These are phyloP conservation scores for Trichoderma koningii DNA, from an alignment of 2,329 filamentous ascomycete species.

Conservation along the genomic window DNA sequence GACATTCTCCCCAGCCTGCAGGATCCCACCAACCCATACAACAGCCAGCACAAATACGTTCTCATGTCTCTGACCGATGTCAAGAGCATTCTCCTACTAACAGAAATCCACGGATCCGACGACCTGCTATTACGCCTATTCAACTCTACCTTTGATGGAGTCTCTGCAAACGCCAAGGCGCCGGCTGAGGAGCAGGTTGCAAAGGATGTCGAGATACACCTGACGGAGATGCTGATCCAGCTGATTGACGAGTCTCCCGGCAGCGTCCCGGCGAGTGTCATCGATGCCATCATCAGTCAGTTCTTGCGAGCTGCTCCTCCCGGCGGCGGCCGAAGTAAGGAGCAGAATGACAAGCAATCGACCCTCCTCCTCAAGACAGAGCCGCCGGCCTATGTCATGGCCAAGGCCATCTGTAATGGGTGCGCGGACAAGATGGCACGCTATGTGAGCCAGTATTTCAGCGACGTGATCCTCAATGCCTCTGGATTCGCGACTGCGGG, in stretches of 20 bases:
- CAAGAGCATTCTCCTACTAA: conserved; percentile 90
- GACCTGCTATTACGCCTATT: conserved; percentile 80
- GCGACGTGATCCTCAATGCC: conserved; percentile 90
- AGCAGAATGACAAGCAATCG: conserved; percentile 73
- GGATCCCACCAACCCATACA: conserved; percentile 86
- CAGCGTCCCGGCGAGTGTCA: conserved; percentile 72
- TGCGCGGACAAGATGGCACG: conserved; percentile 93
- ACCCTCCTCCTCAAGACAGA: conserved; percentile 85
- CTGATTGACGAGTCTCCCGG: conserved; percentile 83
- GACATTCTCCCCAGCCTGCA: conserved; percentile 82
- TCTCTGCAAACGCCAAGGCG: conserved; percentile 75
- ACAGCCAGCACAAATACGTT: conserved; percentile 89
- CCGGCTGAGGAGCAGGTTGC: conserved; percentile 78
- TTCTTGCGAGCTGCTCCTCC: conserved; percentile 85
- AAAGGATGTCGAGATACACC: conserved; percentile 91
- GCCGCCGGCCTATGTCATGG: conserved; percentile 93
- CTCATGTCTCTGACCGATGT: conserved; percentile 86
- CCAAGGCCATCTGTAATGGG: conserved; percentile 86
- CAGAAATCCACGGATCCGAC: conserved; percentile 82
- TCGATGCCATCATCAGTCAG: conserved; percentile 93
- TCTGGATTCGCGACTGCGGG: conserved; percentile 59
- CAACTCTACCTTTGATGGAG: conserved; percentile 86
- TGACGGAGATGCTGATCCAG: conserved; percentile 81
- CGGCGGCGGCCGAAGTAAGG: conserved; percentile 61
- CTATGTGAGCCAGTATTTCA: conserved; percentile 94